These are phyloP conservation scores for Penicillium decumbens DNA, from an alignment of 2,329 filamentous ascomycete genomes.

Conservation along the genomic window DNA sequence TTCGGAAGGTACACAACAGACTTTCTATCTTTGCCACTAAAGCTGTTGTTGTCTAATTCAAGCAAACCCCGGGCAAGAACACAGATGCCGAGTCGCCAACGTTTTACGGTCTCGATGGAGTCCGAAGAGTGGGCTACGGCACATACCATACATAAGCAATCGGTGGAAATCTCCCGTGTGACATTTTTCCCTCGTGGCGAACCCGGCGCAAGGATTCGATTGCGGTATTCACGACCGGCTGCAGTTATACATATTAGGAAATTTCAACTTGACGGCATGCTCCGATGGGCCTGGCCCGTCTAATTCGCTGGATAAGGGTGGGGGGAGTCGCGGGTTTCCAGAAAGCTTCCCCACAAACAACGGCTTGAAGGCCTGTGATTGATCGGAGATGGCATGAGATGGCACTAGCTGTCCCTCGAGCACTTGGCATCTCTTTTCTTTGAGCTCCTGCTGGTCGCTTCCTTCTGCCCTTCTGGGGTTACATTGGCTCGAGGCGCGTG, in stretches of 20 bases:
- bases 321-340: constrained; percentile 12
- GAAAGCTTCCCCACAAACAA: constrained; percentile 3
- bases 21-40: not conserved
- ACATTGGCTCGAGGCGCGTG: constrained; percentile 17
- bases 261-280: constrained; percentile 13
- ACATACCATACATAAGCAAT: not conserved
- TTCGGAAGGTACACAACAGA: not conserved
- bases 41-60: not conserved
- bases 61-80: not conserved
- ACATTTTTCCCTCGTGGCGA: constrained; percentile 3
- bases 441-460: constrained; percentile 5
- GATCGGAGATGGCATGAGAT: constrained; percentile 1
- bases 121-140: constrained; percentile 3
- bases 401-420: not conserved
- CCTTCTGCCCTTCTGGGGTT: constrained; percentile 24
- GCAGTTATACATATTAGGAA: not conserved
- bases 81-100: not conserved
- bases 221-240: not conserved
- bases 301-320: constrained; percentile 15
- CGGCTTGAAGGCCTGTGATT: constrained; percentile 5
- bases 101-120: not conserved
- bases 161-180: not conserved
- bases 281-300: constrained; percentile 2
- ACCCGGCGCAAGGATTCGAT: not conserved
- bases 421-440: not conserved